These are phyloP conservation scores for Pythium rishiriense DNA, from an alignment of 352 stramenopile species.

Conservation along the genomic window DNA sequence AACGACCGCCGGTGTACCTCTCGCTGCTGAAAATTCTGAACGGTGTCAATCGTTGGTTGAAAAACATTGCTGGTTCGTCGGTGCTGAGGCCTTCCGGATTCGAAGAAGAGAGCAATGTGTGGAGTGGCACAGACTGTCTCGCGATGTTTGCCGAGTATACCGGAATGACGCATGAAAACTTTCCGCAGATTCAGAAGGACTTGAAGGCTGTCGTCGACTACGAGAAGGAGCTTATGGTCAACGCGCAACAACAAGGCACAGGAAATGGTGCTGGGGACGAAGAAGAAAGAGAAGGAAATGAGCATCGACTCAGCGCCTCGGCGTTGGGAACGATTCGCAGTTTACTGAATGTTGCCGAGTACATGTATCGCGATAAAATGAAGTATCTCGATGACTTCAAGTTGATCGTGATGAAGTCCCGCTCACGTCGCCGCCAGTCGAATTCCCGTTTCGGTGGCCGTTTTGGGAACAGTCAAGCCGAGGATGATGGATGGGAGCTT, in stretches of 20 bases:
- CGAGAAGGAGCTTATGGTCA: slow-evolving; percentile 46
- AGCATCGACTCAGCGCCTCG: slow-evolving; percentile 40
- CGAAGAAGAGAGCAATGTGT: slow-evolving; percentile 76
- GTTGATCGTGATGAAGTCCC: slow-evolving; percentile 53
- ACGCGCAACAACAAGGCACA: slow-evolving; percentile 10
- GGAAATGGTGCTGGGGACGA: not conserved
- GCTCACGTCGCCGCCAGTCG: slow-evolving; percentile 26
- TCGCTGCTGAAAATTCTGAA: slow-evolving; percentile 65
- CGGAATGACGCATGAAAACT: slow-evolving; percentile 47
- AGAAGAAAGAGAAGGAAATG: slow-evolving; percentile 20
- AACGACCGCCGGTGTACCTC: slow-evolving; percentile 43
- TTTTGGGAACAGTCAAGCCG: slow-evolving; percentile 21
- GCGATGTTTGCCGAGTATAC: slow-evolving; percentile 75
- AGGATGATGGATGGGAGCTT: slow-evolving; percentile 44
- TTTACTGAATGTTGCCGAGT: slow-evolving; percentile 72
- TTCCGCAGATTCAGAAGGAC: slow-evolving; percentile 41
- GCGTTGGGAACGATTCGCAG: slow-evolving; percentile 57
- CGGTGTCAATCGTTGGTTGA: slow-evolving; percentile 59
- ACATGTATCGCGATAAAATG: slow-evolving; percentile 78
- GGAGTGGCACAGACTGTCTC: slow-evolving; percentile 56
- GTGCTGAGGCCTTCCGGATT: slow-evolving; percentile 60
- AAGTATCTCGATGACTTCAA: slow-evolving; percentile 87
- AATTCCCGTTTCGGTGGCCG: slow-evolving; percentile 1
- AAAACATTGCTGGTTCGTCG: slow-evolving; percentile 42
- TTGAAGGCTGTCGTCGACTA: slow-evolving; percentile 51